Evolutionary conservation across 371 early-diverging fungal species (phyloP).

Genomic region (Homolaphlyctis polyrhiza): DNA sequence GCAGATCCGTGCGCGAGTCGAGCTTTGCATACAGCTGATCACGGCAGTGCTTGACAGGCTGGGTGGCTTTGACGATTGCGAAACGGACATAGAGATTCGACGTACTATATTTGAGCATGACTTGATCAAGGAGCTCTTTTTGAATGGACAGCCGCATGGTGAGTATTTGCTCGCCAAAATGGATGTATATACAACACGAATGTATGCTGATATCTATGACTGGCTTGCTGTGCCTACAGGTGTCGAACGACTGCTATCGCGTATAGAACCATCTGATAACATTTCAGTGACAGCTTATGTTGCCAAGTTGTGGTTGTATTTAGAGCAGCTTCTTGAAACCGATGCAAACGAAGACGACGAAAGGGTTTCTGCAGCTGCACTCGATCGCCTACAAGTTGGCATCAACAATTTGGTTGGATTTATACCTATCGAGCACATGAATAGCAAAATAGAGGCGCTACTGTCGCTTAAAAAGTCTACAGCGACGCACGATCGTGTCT

Average conservation of each 20-base stretch:
- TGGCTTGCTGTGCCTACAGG: too few species aligned
- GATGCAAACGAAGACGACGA: too few species aligned
- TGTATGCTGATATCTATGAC: too few species aligned
- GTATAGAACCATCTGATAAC: not conserved
- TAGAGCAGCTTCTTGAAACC: not conserved
- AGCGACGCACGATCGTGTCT: not conserved
- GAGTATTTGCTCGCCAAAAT: too few species aligned
- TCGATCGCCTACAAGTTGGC: too few species aligned
- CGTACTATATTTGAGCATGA: conserved; percentile 20
- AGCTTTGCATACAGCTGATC: not conserved
- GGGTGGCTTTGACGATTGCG: too few species aligned
- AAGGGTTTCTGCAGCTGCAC: too few species aligned
- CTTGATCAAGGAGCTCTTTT: conserved; percentile 9
- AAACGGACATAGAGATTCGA: not conserved
- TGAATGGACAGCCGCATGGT: not conserved
- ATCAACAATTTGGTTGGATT: too few species aligned
- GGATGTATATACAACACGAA: too few species aligned
- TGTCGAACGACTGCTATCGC: not conserved
- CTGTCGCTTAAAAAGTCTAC: too few species aligned
- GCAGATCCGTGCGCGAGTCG: not conserved
- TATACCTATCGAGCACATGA: too few species aligned
- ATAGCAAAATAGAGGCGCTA: too few species aligned
- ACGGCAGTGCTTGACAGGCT: not conserved
- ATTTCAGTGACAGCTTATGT: not conserved
- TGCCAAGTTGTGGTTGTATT: not conserved